Conservation (phyloP, 768 basidiomycete genomes). For the Russula olivacea region DNA sequence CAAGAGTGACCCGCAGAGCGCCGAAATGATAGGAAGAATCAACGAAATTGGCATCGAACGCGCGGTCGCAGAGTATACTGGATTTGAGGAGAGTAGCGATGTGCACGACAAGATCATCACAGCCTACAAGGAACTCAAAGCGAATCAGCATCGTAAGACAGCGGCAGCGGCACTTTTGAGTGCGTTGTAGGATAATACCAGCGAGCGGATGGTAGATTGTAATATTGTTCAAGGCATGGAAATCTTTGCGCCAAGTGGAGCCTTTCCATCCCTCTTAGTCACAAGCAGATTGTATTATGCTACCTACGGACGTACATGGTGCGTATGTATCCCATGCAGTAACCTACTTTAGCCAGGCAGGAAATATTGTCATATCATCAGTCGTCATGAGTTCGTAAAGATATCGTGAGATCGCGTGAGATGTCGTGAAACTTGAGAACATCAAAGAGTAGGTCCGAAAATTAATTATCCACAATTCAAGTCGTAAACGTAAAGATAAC, state of each 20-base stretch:
- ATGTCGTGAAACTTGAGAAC: conserved; percentile 19
- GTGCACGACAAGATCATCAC: conserved; percentile 26
- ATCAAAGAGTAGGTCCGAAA: not conserved
- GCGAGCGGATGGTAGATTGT: too few relatives aligned
- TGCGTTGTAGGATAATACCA: not conserved
- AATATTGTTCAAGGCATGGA: too few relatives aligned
- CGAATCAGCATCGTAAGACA: not conserved
- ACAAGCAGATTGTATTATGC: not conserved
- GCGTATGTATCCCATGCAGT: not conserved
- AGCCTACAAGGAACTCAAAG: conserved; percentile 26
- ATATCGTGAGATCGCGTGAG: conserved; percentile 1
- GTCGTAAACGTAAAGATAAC: not conserved
- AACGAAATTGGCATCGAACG: conserved; percentile 29
- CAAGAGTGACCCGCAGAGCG: conserved; percentile 34
- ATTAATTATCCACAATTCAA: not conserved
- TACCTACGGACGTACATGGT: not conserved
- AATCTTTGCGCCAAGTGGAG: too few relatives aligned
- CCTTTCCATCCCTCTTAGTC: too few relatives aligned
- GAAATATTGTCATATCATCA: conserved; percentile 1
- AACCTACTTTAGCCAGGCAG: not conserved
- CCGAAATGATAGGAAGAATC: conserved; percentile 31
- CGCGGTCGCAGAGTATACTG: conserved; percentile 31
- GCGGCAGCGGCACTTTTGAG: not conserved
- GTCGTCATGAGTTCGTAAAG: conserved; percentile 19
- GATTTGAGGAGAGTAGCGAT: conserved; percentile 27